A percentile compares a stretch with the other conserved stretches of the same genome.
These are phyloP conservation scores for Pontederia crassipes DNA, from an alignment of 176 grass and related monocot species.

Conservation along the genomic window DNA sequence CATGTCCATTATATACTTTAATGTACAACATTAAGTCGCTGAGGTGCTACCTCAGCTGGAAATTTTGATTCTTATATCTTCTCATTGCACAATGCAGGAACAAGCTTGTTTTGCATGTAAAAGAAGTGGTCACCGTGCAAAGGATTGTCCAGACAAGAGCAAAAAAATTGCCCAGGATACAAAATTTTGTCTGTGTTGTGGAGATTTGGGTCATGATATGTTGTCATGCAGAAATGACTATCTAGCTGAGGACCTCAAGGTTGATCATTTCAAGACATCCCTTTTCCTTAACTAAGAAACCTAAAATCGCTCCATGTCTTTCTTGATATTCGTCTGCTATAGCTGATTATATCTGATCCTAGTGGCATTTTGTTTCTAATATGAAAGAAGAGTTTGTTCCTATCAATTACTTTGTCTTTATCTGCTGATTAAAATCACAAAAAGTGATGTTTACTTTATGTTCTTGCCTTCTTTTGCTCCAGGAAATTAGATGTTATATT, in stretches of 20 bases:
- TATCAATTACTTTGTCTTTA: too few relatives aligned
- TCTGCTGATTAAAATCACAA: too few relatives aligned
- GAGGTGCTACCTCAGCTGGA: too few relatives aligned
- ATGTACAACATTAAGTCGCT: neutral
- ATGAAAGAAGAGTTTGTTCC: too few relatives aligned
- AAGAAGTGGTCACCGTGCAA: slow-evolving; percentile 76
- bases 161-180: slow-evolving; percentile 42
- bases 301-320: too few relatives aligned
- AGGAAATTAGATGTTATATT: slow-evolving; percentile 87
- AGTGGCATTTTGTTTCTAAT: too few relatives aligned
- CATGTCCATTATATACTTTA: neutral
- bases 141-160: slow-evolving; percentile 82
- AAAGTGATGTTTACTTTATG: neutral
- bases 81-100: slow-evolving; percentile 20
- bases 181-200: slow-evolving; percentile 69
- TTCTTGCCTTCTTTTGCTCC: slow-evolving; percentile 17
- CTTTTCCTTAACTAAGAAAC: neutral
- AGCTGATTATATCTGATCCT: too few relatives aligned
- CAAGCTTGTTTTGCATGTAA: slow-evolving; percentile 92
- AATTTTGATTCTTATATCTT: slow-evolving; percentile 11
- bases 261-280: slow-evolving; percentile 9
- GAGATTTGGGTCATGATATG: slow-evolving; percentile 73
- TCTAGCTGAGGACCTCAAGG: slow-evolving; percentile 62
- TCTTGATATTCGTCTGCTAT: too few relatives aligned
- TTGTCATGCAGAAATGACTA: slow-evolving; percentile 69